Base-by-base conservation (phyloP, 441 rosid species). In the Pelargonium citronellum region DNA sequence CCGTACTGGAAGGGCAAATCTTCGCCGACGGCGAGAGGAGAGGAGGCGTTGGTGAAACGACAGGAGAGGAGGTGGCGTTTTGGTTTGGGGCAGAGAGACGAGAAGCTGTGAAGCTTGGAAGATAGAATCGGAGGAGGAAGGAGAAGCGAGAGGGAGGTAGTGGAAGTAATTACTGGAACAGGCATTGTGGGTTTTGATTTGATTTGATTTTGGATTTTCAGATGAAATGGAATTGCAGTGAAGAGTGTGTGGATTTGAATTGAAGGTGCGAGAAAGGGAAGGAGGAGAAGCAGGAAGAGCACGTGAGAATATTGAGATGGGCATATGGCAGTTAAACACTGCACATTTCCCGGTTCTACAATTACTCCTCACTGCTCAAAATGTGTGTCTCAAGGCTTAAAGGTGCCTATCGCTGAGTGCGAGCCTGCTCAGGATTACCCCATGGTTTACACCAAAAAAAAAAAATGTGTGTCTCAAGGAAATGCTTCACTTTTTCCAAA, bases 1-100 rank as follows among this genome's bases (percentile, higher is more conserved):
- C 79, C 88, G 65, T 94, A 94, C 51, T 88, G 87, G 43, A 43
- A 11, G 3, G 95, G 87, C 55, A 91, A 79, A 80, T 88, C 90
- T 43, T 88, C 85, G 0, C 97, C 95, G 68, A 88, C 89, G 66
- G 73, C 71, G 16, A 73, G 20, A 67, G 70, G 70, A 57, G 3
- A 1, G 58, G 68, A 57, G 72, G 58, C 64, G 4, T 20, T 5
- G 64, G 72, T 71, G 70, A 74, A 5, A 71, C 10, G 20, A 61
- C 15, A 69, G 62, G 55, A 20, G 57, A 69, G 71, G 69, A 15
- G 44, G 60, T 10, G 41, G 71, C 13, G 49, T 51, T 22, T n/a
- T 11, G 15, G 22, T 17, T 6, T 41, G n/a, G 2, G 15, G 37
- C 46, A 39, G 16, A 37, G 57, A 55, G 74, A 16, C 55, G 71